phyloP scores from a whole-genome alignment of 2,329 filamentous ascomycete species.

The Trichoderma brevicompactum region DNA sequence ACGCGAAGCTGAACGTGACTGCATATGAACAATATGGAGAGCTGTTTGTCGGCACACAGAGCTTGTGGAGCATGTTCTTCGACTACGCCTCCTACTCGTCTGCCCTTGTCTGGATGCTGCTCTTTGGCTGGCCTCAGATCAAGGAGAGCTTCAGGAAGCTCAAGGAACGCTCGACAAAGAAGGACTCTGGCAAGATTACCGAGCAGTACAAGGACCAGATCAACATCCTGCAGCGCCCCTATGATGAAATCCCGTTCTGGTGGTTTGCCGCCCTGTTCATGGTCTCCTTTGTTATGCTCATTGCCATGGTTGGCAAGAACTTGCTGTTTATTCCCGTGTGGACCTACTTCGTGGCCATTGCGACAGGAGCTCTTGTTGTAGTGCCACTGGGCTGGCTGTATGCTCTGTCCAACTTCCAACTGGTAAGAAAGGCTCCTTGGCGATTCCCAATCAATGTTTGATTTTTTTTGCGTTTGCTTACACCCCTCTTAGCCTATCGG shows the following conservation, averaged over 20 bases:
- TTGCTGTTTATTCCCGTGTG: constrained; percentile 63
- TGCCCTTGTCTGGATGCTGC: constrained; percentile 61
- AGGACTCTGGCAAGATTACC: constrained; percentile 48
- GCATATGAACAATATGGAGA: constrained; percentile 55
- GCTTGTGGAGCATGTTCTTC: constrained; percentile 63
- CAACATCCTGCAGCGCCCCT: constrained; percentile 61
- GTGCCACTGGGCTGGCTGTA: constrained; percentile 64
- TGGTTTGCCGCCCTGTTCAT: constrained; percentile 60
- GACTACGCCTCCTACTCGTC: constrained; percentile 64
- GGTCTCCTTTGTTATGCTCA: constrained; percentile 52
- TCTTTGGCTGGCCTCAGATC: constrained; percentile 58
- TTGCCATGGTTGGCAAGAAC: constrained; percentile 55
- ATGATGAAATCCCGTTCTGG: constrained; percentile 62
- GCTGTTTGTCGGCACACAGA: constrained; percentile 61
- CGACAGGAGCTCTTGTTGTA: constrained; percentile 59
- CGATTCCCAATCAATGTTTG: not conserved
- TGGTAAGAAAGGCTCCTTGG: constrained; percentile 32
- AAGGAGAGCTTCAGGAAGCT: constrained; percentile 51
- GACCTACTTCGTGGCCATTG: constrained; percentile 62
- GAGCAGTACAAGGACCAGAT: constrained; percentile 62
- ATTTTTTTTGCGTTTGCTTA: not conserved
- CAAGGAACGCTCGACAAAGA: constrained; percentile 41
- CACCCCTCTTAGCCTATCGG: constrained; percentile 49
- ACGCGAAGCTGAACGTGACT: constrained; percentile 52
- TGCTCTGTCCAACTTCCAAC: constrained; percentile 59